Evolutionary conservation across 1,284 basidiomycete genomes (phyloP), one percentile per base, ranked within the genome.

Genomic region (Cutaneotrichosporon cyanovorans): DNA sequence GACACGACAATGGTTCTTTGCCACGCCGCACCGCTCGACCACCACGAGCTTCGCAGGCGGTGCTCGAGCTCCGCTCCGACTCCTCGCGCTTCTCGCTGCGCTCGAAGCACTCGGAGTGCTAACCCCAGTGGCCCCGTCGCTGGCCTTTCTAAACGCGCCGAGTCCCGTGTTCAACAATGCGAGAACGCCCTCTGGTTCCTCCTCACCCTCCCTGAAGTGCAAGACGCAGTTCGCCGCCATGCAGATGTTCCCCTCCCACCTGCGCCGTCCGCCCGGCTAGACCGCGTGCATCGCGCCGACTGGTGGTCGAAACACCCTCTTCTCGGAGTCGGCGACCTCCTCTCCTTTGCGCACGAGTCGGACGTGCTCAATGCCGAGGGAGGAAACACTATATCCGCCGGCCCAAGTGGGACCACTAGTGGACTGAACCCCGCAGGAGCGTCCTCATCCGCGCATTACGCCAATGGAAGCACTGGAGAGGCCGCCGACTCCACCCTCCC

Each of bases 161-260:
- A 56, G 33, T 42, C 46, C 28, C 50, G 56, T 7, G 53, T 52
- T 12, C 46, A 51, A 36, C 49, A 48, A 25, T 50, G 48, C 41
- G 56, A 56, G 38, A 49, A 55, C 20, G 53, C 56, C 2, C 42
- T 58, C 16, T 49, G 45, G 37, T 56, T 45, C 23, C 35, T 58
- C 18, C 43, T 56, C n/a, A 33, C 30, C 18, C 44, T 49, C n/a
- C 53, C 51, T 2, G 53, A 35, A 7, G 56, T 58, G 8, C 41
- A 36, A 2, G 53, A 28, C 3, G 42, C 44, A 2, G 37, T 35
- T 2, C 21, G 31, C 18, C 20, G 16, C 25, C 19, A 38, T 33
- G 20, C 32, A 2, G 30, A 36, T 35, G 31, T 33, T 0, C 46
- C 45, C 0, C 40, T 55, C 1, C 20, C 45, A 2, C 30, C 45